Base-by-base conservation (phyloP, 345 rosid species). In the Iberis pinnata region DNA sequence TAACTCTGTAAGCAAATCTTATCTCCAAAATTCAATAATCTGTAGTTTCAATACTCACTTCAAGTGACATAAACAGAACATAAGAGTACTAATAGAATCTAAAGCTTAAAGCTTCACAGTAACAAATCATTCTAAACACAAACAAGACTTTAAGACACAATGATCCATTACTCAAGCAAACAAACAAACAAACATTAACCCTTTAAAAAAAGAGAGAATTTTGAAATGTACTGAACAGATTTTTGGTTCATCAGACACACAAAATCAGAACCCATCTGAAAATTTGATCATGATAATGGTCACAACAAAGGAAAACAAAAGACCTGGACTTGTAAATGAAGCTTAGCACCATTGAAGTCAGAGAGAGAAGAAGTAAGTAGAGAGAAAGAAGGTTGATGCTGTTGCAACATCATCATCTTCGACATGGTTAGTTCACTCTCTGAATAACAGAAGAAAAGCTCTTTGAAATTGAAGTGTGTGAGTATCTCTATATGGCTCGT, bases 261-360 rank as follows among this genome's bases (percentile, higher is more conserved):
- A 43, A 43, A 22, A 16, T 37, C 36, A 14, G 11, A 43, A 33
- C 37, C 11, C 27, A 37, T 20, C 18, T 19, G n/a, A n/a, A n/a
- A n/a, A n/a, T n/a, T n/a, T n/a, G n/a, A n/a, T n/a, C n/a, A 0
- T 35, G 60, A 29, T 32, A 5, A 51, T 43, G 3, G 13, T 19
- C 26, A 12, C 57, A 56, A 33, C 10, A 59, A 38, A 44, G 55
- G 16, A 13, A 17, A 4, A 33, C 55, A 22, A 70, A 18, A 14
- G 64, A 84, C 96, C 95, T 83, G 88, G 69, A 80, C 40, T 37
- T 76, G 79, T 38, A 76, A 43, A 58, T 67, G 78, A 70, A 92
- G 83, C 56, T 81, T 78, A 63, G 79, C 71, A 73, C 96, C 98
- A 80, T 60, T 84, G 74, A 87, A 87, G 68, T 87, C 88, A 53